Evolutionary conservation across 2,329 filamentous ascomycete species (phyloP).

Genomic region (Scorias spongiosa): DNA sequence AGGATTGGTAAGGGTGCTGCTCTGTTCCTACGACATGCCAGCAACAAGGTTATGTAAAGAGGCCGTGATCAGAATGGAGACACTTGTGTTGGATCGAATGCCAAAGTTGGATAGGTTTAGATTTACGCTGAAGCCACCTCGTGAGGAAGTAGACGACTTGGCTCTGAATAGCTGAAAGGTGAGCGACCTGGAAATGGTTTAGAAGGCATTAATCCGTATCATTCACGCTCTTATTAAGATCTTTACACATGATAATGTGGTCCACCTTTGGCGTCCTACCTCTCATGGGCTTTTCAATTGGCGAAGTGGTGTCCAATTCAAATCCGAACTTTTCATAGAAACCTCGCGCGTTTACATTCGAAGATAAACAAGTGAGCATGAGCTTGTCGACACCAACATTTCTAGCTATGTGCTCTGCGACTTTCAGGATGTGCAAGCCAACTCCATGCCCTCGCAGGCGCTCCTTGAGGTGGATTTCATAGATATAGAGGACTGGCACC

Average conservation of each 20-base stretch:
- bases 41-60: constrained; percentile 28
- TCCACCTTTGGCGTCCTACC: constrained; percentile 34
- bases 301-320: constrained; percentile 36
- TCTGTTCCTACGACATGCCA: constrained; percentile 32
- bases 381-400: constrained; percentile 45
- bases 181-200: neutral
- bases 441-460: constrained; percentile 47
- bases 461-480: constrained; percentile 56
- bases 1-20: constrained; percentile 31
- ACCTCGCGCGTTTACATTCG: constrained; percentile 39
- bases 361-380: constrained; percentile 60
- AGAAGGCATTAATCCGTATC: neutral
- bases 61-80: constrained; percentile 29
- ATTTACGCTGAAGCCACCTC: constrained; percentile 11
- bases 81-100: constrained; percentile 22
- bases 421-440: constrained; percentile 42
- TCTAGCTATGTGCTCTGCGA: constrained; percentile 38
- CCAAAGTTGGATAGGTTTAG: constrained; percentile 18
- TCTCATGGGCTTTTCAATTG: constrained; percentile 32
- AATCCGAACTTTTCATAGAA: constrained; percentile 51
- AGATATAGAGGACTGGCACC: constrained; percentile 57
- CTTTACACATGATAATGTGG: constrained; percentile 40
- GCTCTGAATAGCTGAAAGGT: neutral
- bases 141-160: no score
- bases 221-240: constrained; percentile 1